phyloP scores from a whole-genome alignment of 257 asterid species.

The Nicotiana attenuata region DNA sequence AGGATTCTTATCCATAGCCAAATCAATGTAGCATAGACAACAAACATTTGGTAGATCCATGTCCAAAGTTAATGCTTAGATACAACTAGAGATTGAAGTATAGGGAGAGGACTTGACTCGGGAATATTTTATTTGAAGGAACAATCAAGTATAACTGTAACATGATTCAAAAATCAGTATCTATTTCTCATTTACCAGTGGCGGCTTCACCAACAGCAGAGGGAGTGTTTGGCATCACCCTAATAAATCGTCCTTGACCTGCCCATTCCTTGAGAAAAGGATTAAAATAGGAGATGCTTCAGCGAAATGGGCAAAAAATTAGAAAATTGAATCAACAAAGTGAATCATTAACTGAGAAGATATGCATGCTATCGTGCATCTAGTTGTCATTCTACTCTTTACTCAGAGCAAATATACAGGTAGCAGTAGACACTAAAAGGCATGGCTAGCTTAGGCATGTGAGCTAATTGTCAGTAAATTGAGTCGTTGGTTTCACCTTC shows the following conservation, averaged over 20 bases:
- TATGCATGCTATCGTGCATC: background rate
- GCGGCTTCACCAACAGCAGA: constrained; percentile 92
- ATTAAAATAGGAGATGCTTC: constrained; percentile 11
- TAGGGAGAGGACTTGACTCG: background rate
- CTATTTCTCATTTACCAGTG: constrained; percentile 45
- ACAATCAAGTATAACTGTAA: background rate
- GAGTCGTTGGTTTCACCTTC: background rate
- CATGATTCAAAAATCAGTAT: background rate
- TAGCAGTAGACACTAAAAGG: background rate
- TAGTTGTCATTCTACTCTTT: background rate
- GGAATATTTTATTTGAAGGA: background rate
- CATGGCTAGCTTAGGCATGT: background rate
- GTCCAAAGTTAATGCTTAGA: background rate
- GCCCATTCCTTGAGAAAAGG: constrained; percentile 66
- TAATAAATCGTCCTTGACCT: constrained; percentile 64
- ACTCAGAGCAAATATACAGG: background rate
- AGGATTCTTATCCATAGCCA: background rate
- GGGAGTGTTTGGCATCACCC: constrained; percentile 96
- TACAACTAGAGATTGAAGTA: background rate
- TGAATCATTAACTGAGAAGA: background rate
- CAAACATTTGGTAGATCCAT: background rate
- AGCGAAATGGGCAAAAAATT: background rate
- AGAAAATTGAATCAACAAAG: background rate
- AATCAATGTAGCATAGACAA: constrained; percentile 5
- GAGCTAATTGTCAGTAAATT: background rate